phyloP scores from a whole-genome alignment of 2,329 filamentous ascomycete genomes.

The Penicillium sp. region DNA sequence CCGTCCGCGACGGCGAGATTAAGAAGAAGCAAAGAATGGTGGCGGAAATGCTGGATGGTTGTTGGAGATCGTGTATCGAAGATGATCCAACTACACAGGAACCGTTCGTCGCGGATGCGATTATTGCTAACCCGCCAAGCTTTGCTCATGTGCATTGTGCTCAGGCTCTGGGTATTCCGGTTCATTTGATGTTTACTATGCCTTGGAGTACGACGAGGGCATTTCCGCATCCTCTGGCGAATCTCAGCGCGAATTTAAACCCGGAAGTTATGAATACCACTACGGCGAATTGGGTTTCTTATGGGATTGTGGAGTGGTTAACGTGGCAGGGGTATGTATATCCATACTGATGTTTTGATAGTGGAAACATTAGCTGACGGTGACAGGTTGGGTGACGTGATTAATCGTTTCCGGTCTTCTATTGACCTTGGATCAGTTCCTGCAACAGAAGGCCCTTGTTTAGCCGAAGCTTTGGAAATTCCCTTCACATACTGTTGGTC shows the following conservation, averaged over 20 bases:
- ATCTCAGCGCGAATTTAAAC: slow-evolving; percentile 36
- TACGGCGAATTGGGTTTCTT: slow-evolving; percentile 51
- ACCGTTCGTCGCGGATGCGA: slow-evolving; percentile 59
- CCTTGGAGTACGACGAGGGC: slow-evolving; percentile 52
- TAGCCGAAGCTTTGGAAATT: slow-evolving; percentile 42
- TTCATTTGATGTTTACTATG: slow-evolving; percentile 61
- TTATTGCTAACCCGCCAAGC: slow-evolving; percentile 60
- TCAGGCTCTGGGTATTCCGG: slow-evolving; percentile 53
- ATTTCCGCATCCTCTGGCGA: slow-evolving; percentile 57
- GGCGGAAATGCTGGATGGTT: slow-evolving; percentile 43
- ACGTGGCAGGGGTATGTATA: slow-evolving; percentile 54
- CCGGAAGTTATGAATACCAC: slow-evolving; percentile 30
- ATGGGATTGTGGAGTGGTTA: slow-evolving; percentile 53
- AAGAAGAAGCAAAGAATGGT: slow-evolving; percentile 38
- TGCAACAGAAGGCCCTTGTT: slow-evolving; percentile 40
- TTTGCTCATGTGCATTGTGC: slow-evolving; percentile 60
- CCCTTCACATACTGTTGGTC: slow-evolving; percentile 55
- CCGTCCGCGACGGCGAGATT: slow-evolving; percentile 41
- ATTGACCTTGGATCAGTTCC: slow-evolving; percentile 48
- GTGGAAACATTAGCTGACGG: background rate
- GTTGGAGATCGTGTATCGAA: slow-evolving; percentile 46
- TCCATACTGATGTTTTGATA: background rate
- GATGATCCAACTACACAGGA: slow-evolving; percentile 32
- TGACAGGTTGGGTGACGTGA: slow-evolving; percentile 48
- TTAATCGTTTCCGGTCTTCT: slow-evolving; percentile 48